These are phyloP conservation scores for Colletotrichum sublineola DNA, from an alignment of 2,329 filamentous ascomycete genomes.

Conservation along the genomic window DNA sequence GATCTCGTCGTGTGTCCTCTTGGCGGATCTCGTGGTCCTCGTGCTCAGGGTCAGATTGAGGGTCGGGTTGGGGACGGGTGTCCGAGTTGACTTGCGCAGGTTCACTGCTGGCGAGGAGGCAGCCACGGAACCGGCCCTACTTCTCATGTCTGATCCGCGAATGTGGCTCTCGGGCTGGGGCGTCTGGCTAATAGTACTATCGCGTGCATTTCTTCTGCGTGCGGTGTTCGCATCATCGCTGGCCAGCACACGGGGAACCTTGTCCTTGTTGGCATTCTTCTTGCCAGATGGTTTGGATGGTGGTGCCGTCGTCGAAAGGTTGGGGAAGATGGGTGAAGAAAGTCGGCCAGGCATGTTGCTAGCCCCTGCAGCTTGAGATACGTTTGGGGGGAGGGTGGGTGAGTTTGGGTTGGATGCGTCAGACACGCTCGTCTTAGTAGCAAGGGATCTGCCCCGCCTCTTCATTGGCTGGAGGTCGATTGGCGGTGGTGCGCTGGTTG, in stretches of 20 bases:
- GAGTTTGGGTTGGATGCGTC: slow-evolving; percentile 55
- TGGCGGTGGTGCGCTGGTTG: slow-evolving; percentile 41
- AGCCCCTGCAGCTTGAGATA: slow-evolving; percentile 47
- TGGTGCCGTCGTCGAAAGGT: slow-evolving; percentile 44
- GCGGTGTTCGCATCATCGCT: slow-evolving; percentile 51
- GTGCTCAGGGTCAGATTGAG: slow-evolving; percentile 43
- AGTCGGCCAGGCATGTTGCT: slow-evolving; percentile 57
- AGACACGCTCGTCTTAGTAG: slow-evolving; percentile 54
- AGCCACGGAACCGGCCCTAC: slow-evolving; percentile 48
- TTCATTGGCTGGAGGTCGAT: slow-evolving; percentile 54
- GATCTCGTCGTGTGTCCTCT: slow-evolving; percentile 67
- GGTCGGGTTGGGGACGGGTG: slow-evolving; percentile 31
- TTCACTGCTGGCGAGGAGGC: slow-evolving; percentile 43
- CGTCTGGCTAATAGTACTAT: slow-evolving; percentile 54
- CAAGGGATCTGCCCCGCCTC: slow-evolving; percentile 56
- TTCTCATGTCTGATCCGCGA: slow-evolving; percentile 45
- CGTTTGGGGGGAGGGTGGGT: slow-evolving; percentile 46
- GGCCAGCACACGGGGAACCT: slow-evolving; percentile 38
- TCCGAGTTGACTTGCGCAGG: slow-evolving; percentile 36
- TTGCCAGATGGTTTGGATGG: slow-evolving; percentile 39
- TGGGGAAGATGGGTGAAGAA: slow-evolving; percentile 52
- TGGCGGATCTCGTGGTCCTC: slow-evolving; percentile 64
- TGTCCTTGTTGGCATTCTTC: slow-evolving; percentile 47
- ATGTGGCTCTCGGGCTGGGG: slow-evolving; percentile 55
- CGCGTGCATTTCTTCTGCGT: slow-evolving; percentile 55